Conservation (phyloP, 371 early-diverging fungal species). For the Saksenaea vasiformis region DNA sequence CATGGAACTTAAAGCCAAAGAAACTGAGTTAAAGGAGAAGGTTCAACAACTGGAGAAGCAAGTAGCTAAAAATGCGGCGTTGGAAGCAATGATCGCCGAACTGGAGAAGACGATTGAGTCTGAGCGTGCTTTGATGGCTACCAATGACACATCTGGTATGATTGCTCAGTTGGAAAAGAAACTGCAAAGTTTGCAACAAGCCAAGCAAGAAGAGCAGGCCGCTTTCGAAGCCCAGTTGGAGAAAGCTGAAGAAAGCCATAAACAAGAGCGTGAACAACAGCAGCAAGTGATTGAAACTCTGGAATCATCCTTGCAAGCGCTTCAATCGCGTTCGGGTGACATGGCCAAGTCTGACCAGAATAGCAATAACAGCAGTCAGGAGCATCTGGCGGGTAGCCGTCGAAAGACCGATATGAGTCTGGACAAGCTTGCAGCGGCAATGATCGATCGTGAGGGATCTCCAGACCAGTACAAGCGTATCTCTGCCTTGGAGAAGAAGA, state of each 20-base stretch:
- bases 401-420: background rate
- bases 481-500: slow-evolving; percentile 15
- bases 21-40: slow-evolving; percentile 9
- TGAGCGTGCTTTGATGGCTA: slow-evolving; percentile 22
- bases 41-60: slow-evolving; percentile 6
- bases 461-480: slow-evolving; percentile 15
- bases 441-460: slow-evolving; percentile 3
- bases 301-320: background rate
- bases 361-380: background rate
- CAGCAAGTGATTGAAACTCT: slow-evolving; percentile 5
- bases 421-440: background rate
- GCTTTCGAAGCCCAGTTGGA: slow-evolving; percentile 16
- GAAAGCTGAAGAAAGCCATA: slow-evolving; percentile 5
- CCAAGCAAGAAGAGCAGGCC: slow-evolving; percentile 17
- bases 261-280: slow-evolving; percentile 14
- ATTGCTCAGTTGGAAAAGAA: slow-evolving; percentile 27
- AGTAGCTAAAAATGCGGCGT: slow-evolving; percentile 6
- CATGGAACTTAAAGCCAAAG: slow-evolving; percentile 10
- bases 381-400: background rate
- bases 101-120: slow-evolving; percentile 17
- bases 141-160: slow-evolving; percentile 28
- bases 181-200: slow-evolving; percentile 13
- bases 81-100: slow-evolving; percentile 20
- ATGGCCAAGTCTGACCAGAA: background rate
- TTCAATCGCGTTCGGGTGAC: background rate